A percentile compares a stretch with the other conserved stretches of the same genome.
Evolutionary conservation across 208 protist genomes (phyloP).

Genomic region (Leishmania aethiopica): DNA sequence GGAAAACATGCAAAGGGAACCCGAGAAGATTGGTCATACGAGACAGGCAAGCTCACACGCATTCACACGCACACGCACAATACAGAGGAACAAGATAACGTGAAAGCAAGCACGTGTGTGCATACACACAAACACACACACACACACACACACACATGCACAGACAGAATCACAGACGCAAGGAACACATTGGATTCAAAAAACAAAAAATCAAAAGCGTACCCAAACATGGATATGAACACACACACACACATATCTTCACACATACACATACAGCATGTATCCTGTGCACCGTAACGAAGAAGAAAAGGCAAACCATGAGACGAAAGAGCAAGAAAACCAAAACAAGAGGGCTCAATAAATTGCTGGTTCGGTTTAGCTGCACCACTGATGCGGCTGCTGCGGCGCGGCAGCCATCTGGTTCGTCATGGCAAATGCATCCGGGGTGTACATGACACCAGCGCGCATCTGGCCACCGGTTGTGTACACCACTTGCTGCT

Average conservation of each 20-base stretch:
- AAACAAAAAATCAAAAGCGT: neutral
- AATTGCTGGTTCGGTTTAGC: conserved; percentile 7
- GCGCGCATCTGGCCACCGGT: conserved; percentile 24
- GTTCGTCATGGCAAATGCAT: conserved; percentile 25
- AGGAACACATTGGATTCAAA: neutral
- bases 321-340: neutral
- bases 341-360: conserved; percentile 14
- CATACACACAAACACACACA: neutral
- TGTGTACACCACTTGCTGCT: conserved; percentile 34
- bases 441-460: conserved; percentile 30
- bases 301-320: neutral
- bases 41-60: neutral
- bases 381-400: conserved; percentile 34
- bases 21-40: neutral
- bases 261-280: neutral
- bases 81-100: neutral
- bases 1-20: neutral
- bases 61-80: neutral
- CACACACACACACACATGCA: neutral
- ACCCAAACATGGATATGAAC: neutral
- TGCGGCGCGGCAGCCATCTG: conserved; percentile 25
- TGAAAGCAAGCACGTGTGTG: neutral
- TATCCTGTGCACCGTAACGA: neutral
- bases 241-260: neutral
- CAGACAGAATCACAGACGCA: conserved; percentile 23